These are phyloP conservation scores for Camellia lanceoleosa DNA, from an alignment of 148 eudicot genomes.

Conservation along the genomic window DNA sequence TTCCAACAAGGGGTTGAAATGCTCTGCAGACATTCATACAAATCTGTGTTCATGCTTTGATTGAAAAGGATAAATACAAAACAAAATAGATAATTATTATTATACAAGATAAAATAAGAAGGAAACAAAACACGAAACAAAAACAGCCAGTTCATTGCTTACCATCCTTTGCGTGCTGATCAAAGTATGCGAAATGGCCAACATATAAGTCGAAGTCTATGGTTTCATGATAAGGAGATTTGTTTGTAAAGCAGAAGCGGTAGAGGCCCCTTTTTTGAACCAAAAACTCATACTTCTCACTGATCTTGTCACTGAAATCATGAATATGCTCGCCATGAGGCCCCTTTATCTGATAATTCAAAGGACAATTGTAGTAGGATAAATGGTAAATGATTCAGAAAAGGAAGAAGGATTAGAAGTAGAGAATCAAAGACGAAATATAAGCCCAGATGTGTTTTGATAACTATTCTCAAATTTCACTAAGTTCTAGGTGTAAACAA, in stretches of 20 bases:
- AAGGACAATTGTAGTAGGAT: neutral
- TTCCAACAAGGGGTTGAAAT: constrained; percentile 65
- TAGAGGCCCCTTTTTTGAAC: constrained; percentile 54
- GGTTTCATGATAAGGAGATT: constrained; percentile 79
- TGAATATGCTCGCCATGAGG: constrained; percentile 59
- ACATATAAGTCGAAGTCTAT: constrained; percentile 70
- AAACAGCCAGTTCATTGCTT: neutral
- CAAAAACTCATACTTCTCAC: constrained; percentile 66
- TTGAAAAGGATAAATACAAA: neutral
- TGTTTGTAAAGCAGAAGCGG: constrained; percentile 69
- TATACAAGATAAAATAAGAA: no score
- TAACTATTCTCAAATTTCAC: no score
- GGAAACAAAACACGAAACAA: neutral
- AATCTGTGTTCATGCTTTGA: neutral
- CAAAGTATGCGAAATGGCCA: constrained; percentile 48
- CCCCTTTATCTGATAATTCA: constrained; percentile 58
- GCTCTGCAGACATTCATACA: constrained; percentile 45
- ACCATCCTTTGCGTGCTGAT: constrained; percentile 84
- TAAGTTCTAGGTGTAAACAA: no score
- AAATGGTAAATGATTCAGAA: neutral
- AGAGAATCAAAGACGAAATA: constrained; percentile 1
- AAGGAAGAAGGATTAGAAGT: neutral
- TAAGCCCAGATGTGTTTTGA: neutral
- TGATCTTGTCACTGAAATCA: constrained; percentile 48
- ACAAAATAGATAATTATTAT: neutral